Conservation (phyloP, 2,329 filamentous ascomycete species). For the Geosmithia morbida region DNA sequence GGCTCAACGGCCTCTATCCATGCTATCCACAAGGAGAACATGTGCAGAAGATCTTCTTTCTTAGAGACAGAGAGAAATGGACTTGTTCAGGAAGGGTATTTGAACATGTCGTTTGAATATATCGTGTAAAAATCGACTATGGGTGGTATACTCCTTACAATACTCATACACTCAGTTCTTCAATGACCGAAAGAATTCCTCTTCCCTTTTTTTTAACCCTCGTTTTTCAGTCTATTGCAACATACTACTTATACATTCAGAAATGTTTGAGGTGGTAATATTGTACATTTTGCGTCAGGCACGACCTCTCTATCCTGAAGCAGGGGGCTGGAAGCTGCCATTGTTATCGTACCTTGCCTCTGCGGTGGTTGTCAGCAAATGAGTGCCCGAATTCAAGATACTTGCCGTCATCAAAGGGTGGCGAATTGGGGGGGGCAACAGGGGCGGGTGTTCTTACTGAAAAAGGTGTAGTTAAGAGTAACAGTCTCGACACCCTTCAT, state of each 20-base stretch:
- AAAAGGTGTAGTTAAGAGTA: slow-evolving; percentile 94
- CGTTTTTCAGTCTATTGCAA: not conserved
- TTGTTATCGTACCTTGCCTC: slow-evolving; percentile 32
- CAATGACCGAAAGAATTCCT: not conserved
- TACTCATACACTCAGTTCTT: not conserved
- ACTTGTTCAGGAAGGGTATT: no score
- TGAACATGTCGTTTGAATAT: no score
- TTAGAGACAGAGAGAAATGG: no score
- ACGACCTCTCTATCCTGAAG: slow-evolving; percentile 7
- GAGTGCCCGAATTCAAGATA: no score
- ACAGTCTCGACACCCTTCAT: slow-evolving; percentile 94
- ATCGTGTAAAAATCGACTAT: no score
- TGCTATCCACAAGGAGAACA: no score
- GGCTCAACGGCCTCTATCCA: no score
- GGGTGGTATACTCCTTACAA: no score
- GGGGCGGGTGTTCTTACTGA: slow-evolving; percentile 52
- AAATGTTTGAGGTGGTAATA: not conserved
- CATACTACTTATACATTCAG: not conserved
- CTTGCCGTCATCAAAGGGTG: no score
- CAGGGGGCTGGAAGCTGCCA: slow-evolving; percentile 25
- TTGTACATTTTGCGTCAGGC: not conserved
- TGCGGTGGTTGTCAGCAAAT: slow-evolving; percentile 19
- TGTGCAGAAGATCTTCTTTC: no score
- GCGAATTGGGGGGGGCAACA: no score
- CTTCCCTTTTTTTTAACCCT: not conserved